Evolutionary conservation across 2,329 filamentous ascomycete species (phyloP).

Genomic region (Venturia effusa): DNA sequence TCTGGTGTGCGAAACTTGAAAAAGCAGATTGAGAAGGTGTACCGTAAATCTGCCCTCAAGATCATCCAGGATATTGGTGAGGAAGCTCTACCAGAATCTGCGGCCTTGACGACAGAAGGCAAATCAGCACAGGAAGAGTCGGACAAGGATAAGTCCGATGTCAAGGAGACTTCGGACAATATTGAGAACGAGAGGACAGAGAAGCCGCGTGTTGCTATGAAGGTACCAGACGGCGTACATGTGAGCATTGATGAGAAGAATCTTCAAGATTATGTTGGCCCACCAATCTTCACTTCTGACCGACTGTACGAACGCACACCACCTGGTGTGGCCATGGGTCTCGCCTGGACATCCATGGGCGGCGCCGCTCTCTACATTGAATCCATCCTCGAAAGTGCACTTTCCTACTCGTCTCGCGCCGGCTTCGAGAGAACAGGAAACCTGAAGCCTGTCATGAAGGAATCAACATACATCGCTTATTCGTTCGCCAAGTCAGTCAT

Average conservation of each 20-base stretch:
- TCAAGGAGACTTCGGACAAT: constrained; percentile 49
- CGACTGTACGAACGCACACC: constrained; percentile 90
- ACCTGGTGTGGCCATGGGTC: constrained; percentile 90
- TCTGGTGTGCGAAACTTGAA: constrained; percentile 95
- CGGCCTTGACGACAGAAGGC: constrained; percentile 75
- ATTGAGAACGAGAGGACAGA: constrained; percentile 51
- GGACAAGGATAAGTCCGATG: constrained; percentile 52
- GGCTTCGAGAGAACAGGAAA: constrained; percentile 89
- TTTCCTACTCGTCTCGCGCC: constrained; percentile 63
- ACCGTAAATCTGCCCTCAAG: constrained; percentile 91
- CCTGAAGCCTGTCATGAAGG: constrained; percentile 94
- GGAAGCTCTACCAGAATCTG: constrained; percentile 66
- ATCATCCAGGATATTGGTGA: constrained; percentile 93
- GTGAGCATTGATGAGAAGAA: constrained; percentile 81
- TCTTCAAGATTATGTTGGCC: constrained; percentile 92
- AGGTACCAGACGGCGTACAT: constrained; percentile 78
- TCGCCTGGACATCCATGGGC: constrained; percentile 96
- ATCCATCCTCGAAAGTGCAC: constrained; percentile 78
- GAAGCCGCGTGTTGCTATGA: constrained; percentile 61
- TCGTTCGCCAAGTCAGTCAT: constrained; percentile 88
- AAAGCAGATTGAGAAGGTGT: constrained; percentile 99
- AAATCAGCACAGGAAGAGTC: constrained; percentile 65
- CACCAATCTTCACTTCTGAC: constrained; percentile 90
- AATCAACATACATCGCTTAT: constrained; percentile 90
- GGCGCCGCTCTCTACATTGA: constrained; percentile 95